A percentile compares a stretch with the other conserved stretches of the same genome.
phyloP scores from a whole-genome alignment of 163 green algal species.

The Scenedesmus sp. region DNA sequence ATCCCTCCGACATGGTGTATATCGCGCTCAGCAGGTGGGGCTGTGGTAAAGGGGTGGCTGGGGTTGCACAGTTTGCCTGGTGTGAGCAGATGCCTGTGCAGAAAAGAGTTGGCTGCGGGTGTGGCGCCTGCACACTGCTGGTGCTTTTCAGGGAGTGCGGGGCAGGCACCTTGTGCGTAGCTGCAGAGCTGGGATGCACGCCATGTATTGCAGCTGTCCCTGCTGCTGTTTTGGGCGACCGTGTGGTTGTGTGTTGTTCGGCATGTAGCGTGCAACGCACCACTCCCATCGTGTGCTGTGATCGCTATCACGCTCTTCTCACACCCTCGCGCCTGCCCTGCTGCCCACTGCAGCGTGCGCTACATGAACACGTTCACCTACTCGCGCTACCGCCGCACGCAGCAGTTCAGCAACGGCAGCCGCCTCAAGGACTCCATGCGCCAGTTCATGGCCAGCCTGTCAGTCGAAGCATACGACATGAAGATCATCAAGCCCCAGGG shows the following conservation, averaged over 20 bases:
- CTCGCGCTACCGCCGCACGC: conserved; percentile 32
- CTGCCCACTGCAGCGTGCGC: conserved; percentile 25
- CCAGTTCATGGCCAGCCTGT: conserved; percentile 54
- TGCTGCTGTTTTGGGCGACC: too few species aligned
- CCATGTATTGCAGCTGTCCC: too few species aligned
- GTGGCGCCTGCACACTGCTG: too few species aligned
- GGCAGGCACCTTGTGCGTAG: too few species aligned
- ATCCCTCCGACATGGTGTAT: conserved; percentile 58
- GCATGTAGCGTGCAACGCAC: neutral
- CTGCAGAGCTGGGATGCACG: too few species aligned
- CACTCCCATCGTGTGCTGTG: neutral
- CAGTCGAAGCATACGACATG: conserved; percentile 62
- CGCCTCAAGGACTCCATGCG: conserved; percentile 49
- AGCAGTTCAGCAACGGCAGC: neutral
- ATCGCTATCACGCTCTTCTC: neutral
- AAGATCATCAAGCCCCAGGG: conserved; percentile 52
- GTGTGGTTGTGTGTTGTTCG: too few species aligned
- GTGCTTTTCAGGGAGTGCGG: too few species aligned
- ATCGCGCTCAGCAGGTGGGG: conserved; percentile 43
- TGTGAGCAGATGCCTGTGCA: too few species aligned
- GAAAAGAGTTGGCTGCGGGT: too few species aligned
- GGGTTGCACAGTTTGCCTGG: neutral
- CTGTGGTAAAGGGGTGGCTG: neutral
- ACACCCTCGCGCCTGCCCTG: neutral
- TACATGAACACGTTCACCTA: conserved; percentile 58